Conservation (phyloP, 345 rosid genomes). For the Salix arbutifolia region DNA sequence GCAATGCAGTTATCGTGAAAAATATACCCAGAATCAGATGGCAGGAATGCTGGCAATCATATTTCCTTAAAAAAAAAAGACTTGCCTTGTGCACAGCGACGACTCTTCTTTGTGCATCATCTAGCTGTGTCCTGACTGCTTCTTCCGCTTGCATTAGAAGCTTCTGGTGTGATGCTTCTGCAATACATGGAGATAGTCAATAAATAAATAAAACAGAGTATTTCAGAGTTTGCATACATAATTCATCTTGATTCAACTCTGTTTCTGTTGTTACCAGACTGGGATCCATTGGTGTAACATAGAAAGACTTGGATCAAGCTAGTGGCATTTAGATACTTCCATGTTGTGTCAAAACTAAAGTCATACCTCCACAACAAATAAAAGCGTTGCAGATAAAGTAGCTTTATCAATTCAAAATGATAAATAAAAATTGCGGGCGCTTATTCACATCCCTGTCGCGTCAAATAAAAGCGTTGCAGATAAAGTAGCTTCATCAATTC, state of each 20-base stretch:
- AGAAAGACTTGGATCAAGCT: not conserved
- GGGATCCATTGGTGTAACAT: not conserved
- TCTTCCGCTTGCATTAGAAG: constrained; percentile 63
- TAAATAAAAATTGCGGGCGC: not conserved
- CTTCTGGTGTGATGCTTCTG: constrained; percentile 74
- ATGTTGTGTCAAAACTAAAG: not conserved
- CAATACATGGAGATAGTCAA: constrained; percentile 7
- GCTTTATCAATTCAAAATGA: not conserved
- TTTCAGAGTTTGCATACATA: not conserved
- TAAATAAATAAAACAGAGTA: not conserved
- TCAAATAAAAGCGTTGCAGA: too few relatives aligned
- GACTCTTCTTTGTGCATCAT: constrained; percentile 58
- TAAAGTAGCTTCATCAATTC: not conserved
- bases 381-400: not conserved
- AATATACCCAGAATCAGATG: not conserved
- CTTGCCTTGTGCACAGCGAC: constrained; percentile 68
- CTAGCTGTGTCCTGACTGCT: constrained; percentile 51
- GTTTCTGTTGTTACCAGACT: not conserved
- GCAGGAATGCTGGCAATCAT: not conserved
- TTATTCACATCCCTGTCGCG: not conserved
- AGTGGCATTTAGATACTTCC: not conserved
- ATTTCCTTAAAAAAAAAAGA: constrained; percentile 1
- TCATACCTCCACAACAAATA: not conserved
- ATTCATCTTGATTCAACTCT: not conserved
- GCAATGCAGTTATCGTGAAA: too few relatives aligned